phyloP scores from a whole-genome alignment of 768 basidiomycete species.

The Termitomyces sp. region DNA sequence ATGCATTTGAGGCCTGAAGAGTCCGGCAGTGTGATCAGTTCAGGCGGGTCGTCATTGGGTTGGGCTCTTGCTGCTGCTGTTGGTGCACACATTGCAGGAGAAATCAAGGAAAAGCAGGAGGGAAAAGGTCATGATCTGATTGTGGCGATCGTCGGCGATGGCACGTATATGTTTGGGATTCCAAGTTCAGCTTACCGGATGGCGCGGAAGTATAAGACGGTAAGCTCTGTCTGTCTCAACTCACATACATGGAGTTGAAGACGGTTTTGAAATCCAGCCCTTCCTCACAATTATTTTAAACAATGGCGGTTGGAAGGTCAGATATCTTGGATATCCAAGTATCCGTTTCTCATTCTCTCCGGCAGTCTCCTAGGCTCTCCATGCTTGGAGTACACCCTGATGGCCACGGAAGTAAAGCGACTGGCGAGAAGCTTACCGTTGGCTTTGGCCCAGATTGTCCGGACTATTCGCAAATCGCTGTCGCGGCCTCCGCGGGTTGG shows the following conservation, averaged over 20 bases:
- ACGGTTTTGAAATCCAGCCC: slow-evolving; percentile 33
- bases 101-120: slow-evolving; percentile 15
- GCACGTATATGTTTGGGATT: slow-evolving; percentile 61
- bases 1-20: slow-evolving; percentile 47
- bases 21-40: slow-evolving; percentile 46
- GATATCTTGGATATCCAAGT: slow-evolving; percentile 5
- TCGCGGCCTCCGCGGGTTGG: slow-evolving; percentile 68
- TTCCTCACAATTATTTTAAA: slow-evolving; percentile 69
- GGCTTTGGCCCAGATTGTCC: slow-evolving; percentile 62
- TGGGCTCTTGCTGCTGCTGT: slow-evolving; percentile 65
- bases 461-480: slow-evolving; percentile 58
- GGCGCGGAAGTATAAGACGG: slow-evolving; percentile 61
- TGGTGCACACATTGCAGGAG: slow-evolving; percentile 46
- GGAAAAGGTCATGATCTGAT: slow-evolving; percentile 43
- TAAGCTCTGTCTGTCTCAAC: slow-evolving; percentile 22
- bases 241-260: neutral
- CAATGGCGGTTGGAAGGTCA: slow-evolving; percentile 64
- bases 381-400: slow-evolving; percentile 61
- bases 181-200: slow-evolving; percentile 71
- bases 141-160: slow-evolving; percentile 62
- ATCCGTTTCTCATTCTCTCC: neutral
- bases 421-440: slow-evolving; percentile 47
- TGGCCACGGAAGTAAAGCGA: slow-evolving; percentile 43
- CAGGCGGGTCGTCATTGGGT: slow-evolving; percentile 63
- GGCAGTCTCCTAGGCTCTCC: slow-evolving; percentile 53